These are phyloP conservation scores for Phytophthora pinifolia DNA, from an alignment of 352 stramenopile genomes.

Conservation along the genomic window DNA sequence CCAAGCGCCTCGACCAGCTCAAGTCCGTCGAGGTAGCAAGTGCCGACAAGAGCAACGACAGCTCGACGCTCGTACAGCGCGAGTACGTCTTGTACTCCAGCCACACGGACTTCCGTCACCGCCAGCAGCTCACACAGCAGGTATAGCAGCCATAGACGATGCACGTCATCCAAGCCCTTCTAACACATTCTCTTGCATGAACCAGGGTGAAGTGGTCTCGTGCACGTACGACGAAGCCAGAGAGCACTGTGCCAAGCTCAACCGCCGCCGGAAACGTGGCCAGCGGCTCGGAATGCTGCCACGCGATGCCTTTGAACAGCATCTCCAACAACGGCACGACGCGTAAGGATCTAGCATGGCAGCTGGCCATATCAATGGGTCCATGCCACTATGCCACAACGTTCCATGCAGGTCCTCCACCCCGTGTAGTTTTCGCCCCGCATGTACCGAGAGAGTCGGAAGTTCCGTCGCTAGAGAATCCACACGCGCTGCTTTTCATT, in stretches of 20 bases:
- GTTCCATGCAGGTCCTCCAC: conserved; percentile 25
- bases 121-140: conserved; percentile 52
- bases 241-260: conserved; percentile 44
- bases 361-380: conserved; percentile 16
- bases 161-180: background rate
- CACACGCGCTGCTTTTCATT: conserved; percentile 16
- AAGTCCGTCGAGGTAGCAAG: background rate
- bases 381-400: conserved; percentile 16
- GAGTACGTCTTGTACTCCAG: conserved; percentile 68
- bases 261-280: conserved; percentile 46
- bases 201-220: conserved; percentile 38
- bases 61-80: conserved; percentile 13
- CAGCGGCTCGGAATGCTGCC: conserved; percentile 49
- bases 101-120: conserved; percentile 57
- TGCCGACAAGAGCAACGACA: conserved; percentile 1
- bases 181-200: background rate
- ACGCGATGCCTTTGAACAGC: conserved; percentile 42
- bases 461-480: background rate
- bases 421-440: conserved; percentile 1
- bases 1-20: conserved; percentile 19
- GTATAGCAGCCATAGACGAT: conserved; percentile 19
- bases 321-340: conserved; percentile 25
- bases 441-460: conserved; percentile 11
- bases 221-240: conserved; percentile 64
- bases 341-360: conserved; percentile 7